A percentile compares a stretch with the other conserved stretches of the same genome.
Evolutionary conservation across 371 early-diverging fungal genomes (phyloP).

Genomic region (Cokeromyces recurvatus): DNA sequence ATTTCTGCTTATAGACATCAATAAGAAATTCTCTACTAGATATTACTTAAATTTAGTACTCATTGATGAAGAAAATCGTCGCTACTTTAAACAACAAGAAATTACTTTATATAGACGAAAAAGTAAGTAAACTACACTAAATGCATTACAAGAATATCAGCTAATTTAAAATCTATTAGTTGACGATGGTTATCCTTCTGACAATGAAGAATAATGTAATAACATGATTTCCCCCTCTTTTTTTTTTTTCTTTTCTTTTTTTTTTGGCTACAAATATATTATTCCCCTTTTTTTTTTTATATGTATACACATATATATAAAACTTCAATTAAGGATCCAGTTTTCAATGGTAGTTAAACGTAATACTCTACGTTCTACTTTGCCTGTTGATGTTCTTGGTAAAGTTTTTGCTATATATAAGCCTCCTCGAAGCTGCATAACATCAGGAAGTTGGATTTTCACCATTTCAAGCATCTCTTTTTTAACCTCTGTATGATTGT

Average conservation of each 20-base stretch:
- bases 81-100: slow-evolving; percentile 98
- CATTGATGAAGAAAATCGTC: slow-evolving; percentile 95
- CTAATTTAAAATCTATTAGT: too few relatives aligned
- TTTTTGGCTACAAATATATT: too few relatives aligned
- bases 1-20: slow-evolving; percentile 52
- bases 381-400: slow-evolving; percentile 2
- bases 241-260: too few relatives aligned
- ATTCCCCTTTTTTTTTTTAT: too few relatives aligned
- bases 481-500: not conserved
- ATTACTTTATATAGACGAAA: slow-evolving; percentile 79
- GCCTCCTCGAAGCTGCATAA: not conserved
- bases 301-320: too few relatives aligned
- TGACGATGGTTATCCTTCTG: slow-evolving; percentile 23
- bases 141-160: too few relatives aligned
- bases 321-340: too few relatives aligned
- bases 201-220: slow-evolving; percentile 10
- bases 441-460: not conserved
- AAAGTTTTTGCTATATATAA: not conserved
- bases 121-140: too few relatives aligned
- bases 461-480: not conserved
- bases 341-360: too few relatives aligned
- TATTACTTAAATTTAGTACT: slow-evolving; percentile 96
- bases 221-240: too few relatives aligned
- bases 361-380: not conserved
- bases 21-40: slow-evolving; percentile 95